Evolutionary conservation across 2,329 filamentous ascomycete species (phyloP).

Genomic region (Beauveria sp.): DNA sequence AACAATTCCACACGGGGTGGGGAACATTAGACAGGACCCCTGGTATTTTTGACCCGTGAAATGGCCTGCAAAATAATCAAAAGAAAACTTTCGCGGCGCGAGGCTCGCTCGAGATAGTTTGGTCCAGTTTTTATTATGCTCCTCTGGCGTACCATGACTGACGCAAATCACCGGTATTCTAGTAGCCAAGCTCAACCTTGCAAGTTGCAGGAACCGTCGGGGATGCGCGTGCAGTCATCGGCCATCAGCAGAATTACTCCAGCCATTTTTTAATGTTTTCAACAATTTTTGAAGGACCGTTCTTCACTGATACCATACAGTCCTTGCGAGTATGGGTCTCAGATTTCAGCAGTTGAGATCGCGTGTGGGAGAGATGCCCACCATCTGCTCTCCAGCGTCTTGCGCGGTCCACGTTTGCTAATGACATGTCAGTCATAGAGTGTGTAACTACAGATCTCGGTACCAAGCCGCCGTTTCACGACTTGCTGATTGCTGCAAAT

Average conservation of each 20-base stretch:
- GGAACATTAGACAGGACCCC: not conserved
- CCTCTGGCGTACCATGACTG: not conserved
- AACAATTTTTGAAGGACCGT: not conserved
- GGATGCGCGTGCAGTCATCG: not conserved
- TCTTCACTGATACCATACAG: not conserved
- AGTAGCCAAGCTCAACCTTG: slow-evolving; percentile 1
- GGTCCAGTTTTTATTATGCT: not conserved
- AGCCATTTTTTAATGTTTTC: not conserved
- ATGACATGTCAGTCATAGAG: not conserved
- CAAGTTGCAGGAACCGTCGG: not conserved
- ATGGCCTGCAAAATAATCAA: not conserved
- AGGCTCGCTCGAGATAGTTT: not conserved
- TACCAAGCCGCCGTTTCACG: not conserved
- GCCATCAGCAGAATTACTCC: not conserved
- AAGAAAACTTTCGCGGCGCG: not conserved
- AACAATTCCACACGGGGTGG: not conserved
- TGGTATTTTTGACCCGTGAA: not conserved
- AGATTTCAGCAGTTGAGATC: not conserved
- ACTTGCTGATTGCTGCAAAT: not conserved
- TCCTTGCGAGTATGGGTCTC: not conserved
- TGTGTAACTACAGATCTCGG: not conserved
- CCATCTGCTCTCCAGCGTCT: not conserved
- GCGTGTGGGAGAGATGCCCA: not conserved
- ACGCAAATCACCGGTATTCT: too few relatives aligned
- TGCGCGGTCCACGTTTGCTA: not conserved